Base-by-base conservation (phyloP, 2,329 filamentous ascomycete genomes). In the Cladosporium cucumerinum region DNA sequence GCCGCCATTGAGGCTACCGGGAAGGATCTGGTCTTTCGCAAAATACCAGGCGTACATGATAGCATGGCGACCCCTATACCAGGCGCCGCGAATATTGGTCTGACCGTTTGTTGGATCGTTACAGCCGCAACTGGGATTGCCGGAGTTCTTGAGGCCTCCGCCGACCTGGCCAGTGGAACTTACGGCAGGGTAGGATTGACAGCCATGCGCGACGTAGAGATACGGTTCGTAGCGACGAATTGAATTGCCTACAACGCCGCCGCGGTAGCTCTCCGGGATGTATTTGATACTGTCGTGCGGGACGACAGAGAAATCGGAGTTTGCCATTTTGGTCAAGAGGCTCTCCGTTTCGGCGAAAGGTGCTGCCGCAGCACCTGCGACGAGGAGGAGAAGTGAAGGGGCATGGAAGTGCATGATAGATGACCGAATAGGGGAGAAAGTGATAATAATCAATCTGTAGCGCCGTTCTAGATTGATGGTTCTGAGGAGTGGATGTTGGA, bases 1-100 rank as follows among this genome's bases (percentile, higher is more conserved):
- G 12, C 55, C 55, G 10, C 34, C 34, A 46, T 58, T 58, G 34
- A 5, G 21, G 10, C 55, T 34, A 28, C 55, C 55, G 2, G 34
- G 11, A 58, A 6, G 4, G 23, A 26, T 58, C 55, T 58, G 55
- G 34, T 58, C 55, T 26, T 58, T 58, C 14, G 55, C 34, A 18
- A 58, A 58, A 12, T 58, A 58, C 55, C 55, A 58, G 23, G 55
- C 34, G n/a, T 58, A 58, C 55, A 58, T 58, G 55, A 58, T 46
- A 34, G 55, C 55, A 11, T 21, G 46, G 21, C 55, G 55, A 0
- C 55, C 55, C 25, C 21, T n/a, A 14, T 58, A 34, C 30, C 30
- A 58, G 14, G 23, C 34, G 4, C 23, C 55, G 11, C 55, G 55
- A 18, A 23, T n/a, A 14, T 58, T 46, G 23, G 55, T 58, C 34